Percentiles rank a stretch among this genome's conserved stretches.
Evolutionary conservation across 805 yeast species (phyloP).

Genomic region (Schwanniomyces polymorphus): DNA sequence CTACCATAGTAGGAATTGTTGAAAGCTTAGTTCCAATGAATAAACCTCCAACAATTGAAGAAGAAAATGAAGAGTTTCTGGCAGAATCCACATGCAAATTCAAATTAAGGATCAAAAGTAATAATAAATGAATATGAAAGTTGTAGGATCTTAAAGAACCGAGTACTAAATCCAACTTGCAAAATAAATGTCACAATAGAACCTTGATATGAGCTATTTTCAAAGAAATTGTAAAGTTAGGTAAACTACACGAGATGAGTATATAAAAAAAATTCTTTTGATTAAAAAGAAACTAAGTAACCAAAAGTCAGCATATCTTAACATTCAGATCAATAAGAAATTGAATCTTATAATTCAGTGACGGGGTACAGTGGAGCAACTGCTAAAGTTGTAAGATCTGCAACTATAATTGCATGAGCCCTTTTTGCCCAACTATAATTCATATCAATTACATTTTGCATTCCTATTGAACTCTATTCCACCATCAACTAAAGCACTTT

Average conservation of each 20-base stretch:
- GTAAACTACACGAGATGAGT: slow-evolving; percentile 50
- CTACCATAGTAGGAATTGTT: slow-evolving; percentile 46
- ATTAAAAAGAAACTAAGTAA: slow-evolving; percentile 34
- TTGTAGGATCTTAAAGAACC: slow-evolving; percentile 49
- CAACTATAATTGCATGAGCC: slow-evolving; percentile 35
- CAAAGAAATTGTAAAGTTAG: slow-evolving; percentile 60
- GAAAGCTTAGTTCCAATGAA: slow-evolving; percentile 59
- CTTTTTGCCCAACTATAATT: slow-evolving; percentile 46
- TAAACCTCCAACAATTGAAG: slow-evolving; percentile 48
- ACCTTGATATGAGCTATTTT: slow-evolving; percentile 50
- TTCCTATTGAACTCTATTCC: slow-evolving; percentile 45
- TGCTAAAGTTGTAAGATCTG: slow-evolving; percentile 12
- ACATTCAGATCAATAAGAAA: slow-evolving; percentile 37
- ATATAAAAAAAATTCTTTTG: slow-evolving; percentile 53
- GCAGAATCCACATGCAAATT: slow-evolving; percentile 35
- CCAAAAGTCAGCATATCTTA: slow-evolving; percentile 42
- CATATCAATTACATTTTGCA: slow-evolving; percentile 35
- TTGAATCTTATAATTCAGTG: slow-evolving; percentile 10
- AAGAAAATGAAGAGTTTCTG: slow-evolving; percentile 47
- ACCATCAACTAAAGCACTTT: slow-evolving; percentile 50
- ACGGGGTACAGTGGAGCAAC: slow-evolving; percentile 7
- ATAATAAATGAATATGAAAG: slow-evolving; percentile 27
- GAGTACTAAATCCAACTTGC: slow-evolving; percentile 51
- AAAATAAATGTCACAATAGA: slow-evolving; percentile 55
- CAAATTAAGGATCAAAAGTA: slow-evolving; percentile 16